Evolutionary conservation across 345 rosid genomes (phyloP).

Genomic region (Salix koriyanagi): DNA sequence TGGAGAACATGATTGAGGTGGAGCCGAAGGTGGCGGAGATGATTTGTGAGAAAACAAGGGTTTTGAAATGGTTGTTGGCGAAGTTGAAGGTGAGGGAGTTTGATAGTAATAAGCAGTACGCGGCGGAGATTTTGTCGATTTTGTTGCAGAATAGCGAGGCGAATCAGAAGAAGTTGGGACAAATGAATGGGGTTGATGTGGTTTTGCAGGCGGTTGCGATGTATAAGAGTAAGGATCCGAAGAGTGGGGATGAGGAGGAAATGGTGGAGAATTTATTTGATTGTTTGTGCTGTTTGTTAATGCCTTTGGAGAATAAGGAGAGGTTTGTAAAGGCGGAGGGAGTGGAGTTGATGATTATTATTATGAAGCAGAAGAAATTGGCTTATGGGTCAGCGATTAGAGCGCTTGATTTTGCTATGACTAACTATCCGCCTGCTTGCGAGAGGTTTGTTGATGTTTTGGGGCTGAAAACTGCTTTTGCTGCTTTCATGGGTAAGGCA

Average conservation of each 20-base stretch:
- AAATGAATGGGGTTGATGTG: slow-evolving; percentile 95
- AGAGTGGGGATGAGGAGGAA: slow-evolving; percentile 87
- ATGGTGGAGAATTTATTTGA: slow-evolving; percentile 94
- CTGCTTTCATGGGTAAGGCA: slow-evolving; percentile 99
- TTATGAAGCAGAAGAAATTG: slow-evolving; percentile 95
- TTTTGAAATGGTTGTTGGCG: slow-evolving; percentile 68
- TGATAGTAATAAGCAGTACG: slow-evolving; percentile 86
- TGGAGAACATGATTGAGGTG: slow-evolving; percentile 92
- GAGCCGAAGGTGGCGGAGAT: slow-evolving; percentile 81
- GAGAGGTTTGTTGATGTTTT: slow-evolving; percentile 94
- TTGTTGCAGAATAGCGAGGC: slow-evolving; percentile 73
- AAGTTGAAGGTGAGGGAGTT: slow-evolving; percentile 85
- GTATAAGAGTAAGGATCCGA: slow-evolving; percentile 92
- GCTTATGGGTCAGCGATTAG: slow-evolving; percentile 91
- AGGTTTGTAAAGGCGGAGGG: slow-evolving; percentile 95
- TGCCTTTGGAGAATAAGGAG: slow-evolving; percentile 99
- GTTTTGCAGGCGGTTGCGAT: slow-evolving; percentile 85
- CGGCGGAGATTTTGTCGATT: slow-evolving; percentile 90
- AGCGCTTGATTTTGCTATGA: slow-evolving; percentile 94
- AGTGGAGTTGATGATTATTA: slow-evolving; percentile 94
- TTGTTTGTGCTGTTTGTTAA: slow-evolving; percentile 79
- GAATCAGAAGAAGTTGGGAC: slow-evolving; percentile 86
- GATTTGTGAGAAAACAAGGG: slow-evolving; percentile 83
- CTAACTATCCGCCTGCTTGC: slow-evolving; percentile 92
- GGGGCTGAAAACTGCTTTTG: slow-evolving; percentile 91